These are phyloP conservation scores for Aureobasidium vineae DNA, from an alignment of 2,329 filamentous ascomycete genomes.

Conservation along the genomic window DNA sequence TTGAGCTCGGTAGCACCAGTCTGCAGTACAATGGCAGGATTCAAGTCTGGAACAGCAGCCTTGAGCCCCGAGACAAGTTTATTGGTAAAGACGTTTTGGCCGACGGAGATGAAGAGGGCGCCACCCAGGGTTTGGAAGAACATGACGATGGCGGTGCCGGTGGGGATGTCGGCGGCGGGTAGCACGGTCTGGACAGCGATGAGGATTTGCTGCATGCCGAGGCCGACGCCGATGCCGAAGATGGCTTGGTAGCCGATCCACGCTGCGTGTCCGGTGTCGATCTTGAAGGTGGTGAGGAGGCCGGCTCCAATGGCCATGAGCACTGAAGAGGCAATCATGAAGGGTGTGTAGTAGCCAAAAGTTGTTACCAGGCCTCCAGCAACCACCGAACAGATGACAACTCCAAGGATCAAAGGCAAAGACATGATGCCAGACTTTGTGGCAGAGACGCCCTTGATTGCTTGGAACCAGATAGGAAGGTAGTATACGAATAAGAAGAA, in stretches of 20 bases:
- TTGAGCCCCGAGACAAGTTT: slow-evolving; percentile 45
- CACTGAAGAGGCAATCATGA: slow-evolving; percentile 45
- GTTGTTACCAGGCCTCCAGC: slow-evolving; percentile 44
- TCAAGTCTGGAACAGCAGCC: slow-evolving; percentile 44
- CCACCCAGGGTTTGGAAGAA: slow-evolving; percentile 52
- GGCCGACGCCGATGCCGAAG: slow-evolving; percentile 45
- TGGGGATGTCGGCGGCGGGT: slow-evolving; percentile 46
- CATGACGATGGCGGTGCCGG: slow-evolving; percentile 52
- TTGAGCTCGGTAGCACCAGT: slow-evolving; percentile 61
- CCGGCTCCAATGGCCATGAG: slow-evolving; percentile 50
- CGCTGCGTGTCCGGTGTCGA: slow-evolving; percentile 40
- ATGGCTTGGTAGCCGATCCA: slow-evolving; percentile 44
- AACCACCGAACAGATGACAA: slow-evolving; percentile 47
- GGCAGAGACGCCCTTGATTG: slow-evolving; percentile 49
- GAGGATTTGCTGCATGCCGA: slow-evolving; percentile 50
- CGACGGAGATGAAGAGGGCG: slow-evolving; percentile 51
- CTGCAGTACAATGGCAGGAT: slow-evolving; percentile 45
- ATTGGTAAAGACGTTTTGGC: slow-evolving; percentile 53
- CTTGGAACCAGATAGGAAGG: slow-evolving; percentile 50
- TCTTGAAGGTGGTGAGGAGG: slow-evolving; percentile 46
- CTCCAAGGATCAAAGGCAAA: slow-evolving; percentile 48
- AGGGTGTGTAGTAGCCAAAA: slow-evolving; percentile 52
- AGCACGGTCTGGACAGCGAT: slow-evolving; percentile 50
- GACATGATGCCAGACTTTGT: slow-evolving; percentile 53
- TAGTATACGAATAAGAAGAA: slow-evolving; percentile 51